Conservation (phyloP, 352 stramenopile species). For the Phytophthora hibernalis region DNA sequence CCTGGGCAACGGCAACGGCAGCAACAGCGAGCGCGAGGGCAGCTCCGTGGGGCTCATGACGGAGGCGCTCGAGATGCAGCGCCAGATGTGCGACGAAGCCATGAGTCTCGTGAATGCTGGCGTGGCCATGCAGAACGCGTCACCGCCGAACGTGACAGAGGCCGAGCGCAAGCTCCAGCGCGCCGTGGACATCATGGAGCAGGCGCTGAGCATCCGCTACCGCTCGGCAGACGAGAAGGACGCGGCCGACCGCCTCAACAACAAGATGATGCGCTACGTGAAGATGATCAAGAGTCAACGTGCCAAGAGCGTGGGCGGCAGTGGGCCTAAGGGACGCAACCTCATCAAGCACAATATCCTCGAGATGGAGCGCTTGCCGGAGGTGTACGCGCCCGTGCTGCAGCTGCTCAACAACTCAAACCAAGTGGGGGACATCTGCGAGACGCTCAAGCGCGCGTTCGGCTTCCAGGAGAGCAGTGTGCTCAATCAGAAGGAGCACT, state of each 20-base stretch:
- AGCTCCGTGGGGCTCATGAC: slow-evolving; percentile 42
- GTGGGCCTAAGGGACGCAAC: slow-evolving; percentile 32
- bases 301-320: slow-evolving; percentile 49
- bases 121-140: slow-evolving; percentile 80
- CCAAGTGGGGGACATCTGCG: slow-evolving; percentile 78
- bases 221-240: slow-evolving; percentile 71
- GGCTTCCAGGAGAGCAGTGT: slow-evolving; percentile 94
- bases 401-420: slow-evolving; percentile 65
- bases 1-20: slow-evolving; percentile 20
- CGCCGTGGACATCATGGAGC: slow-evolving; percentile 80
- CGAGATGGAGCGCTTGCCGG: slow-evolving; percentile 64
- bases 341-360: slow-evolving; percentile 77
- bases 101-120: slow-evolving; percentile 86
- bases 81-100: slow-evolving; percentile 75
- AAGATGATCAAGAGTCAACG: slow-evolving; percentile 88
- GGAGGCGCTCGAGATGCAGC: slow-evolving; percentile 51
- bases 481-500: slow-evolving; percentile 78
- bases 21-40: slow-evolving; percentile 37
- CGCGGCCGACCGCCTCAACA: slow-evolving; percentile 66
- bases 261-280: slow-evolving; percentile 87
- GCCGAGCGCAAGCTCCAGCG: slow-evolving; percentile 72
- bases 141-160: slow-evolving; percentile 51
- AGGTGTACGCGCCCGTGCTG: slow-evolving; percentile 70
- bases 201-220: slow-evolving; percentile 80
- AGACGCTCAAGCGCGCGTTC: slow-evolving; percentile 94